These are phyloP conservation scores for Neurospora sp. DNA, from an alignment of 495 filamentous ascomycete species.

Conservation along the genomic window DNA sequence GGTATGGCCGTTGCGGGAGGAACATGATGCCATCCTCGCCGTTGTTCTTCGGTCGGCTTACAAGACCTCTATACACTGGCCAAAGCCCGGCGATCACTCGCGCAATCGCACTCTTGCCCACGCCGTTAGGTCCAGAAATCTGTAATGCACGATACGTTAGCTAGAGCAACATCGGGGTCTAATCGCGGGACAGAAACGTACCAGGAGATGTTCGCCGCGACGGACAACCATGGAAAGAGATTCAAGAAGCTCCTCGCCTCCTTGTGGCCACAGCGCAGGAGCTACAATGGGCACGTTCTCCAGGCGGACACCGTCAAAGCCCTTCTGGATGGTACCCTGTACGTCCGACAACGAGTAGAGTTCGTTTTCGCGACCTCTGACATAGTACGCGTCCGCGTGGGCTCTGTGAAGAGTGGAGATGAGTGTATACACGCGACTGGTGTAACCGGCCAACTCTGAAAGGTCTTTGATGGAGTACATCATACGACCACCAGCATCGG, in stretches of 20 bases:
- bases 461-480: slow-evolving; percentile 99
- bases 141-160: slow-evolving; percentile 6
- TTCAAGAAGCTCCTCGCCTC: slow-evolving; percentile 85
- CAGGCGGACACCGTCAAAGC: slow-evolving; percentile 87
- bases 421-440: slow-evolving; percentile 88
- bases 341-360: slow-evolving; percentile 81
- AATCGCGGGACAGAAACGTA: slow-evolving; percentile 7
- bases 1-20: slow-evolving; percentile 87
- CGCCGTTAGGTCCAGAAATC: slow-evolving; percentile 91
- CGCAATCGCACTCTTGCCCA: slow-evolving; percentile 84
- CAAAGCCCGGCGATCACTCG: slow-evolving; percentile 88
- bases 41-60: slow-evolving; percentile 68
- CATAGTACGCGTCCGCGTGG: slow-evolving; percentile 79
- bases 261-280: slow-evolving; percentile 69
- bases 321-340: slow-evolving; percentile 84
- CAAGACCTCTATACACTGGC: slow-evolving; percentile 87
- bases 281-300: slow-evolving; percentile 92
- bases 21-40: slow-evolving; percentile 96
- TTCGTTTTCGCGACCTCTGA: slow-evolving; percentile 58
- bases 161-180: background rate
- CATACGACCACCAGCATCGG: slow-evolving; percentile 93
- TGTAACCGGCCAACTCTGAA: slow-evolving; percentile 89
- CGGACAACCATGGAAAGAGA: slow-evolving; percentile 79
- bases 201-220: slow-evolving; percentile 79
- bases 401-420: slow-evolving; percentile 91